These are phyloP conservation scores for Flaveria robusta DNA, from an alignment of 129 eudicot genomes.

Conservation along the genomic window DNA sequence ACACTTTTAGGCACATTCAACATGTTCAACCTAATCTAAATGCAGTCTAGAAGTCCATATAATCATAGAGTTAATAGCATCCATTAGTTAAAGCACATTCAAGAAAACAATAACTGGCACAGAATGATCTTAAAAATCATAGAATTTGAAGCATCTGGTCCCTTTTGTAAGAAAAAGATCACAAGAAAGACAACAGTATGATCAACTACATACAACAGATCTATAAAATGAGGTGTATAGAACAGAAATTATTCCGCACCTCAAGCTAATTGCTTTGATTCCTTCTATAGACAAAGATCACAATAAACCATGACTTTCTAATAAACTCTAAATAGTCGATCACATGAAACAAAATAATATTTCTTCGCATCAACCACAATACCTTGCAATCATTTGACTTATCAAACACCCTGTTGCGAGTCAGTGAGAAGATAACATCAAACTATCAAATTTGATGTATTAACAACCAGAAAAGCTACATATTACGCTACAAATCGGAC, in stretches of 20 bases:
- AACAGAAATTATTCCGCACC: neutral
- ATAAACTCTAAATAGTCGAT: constrained; percentile 3
- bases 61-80: neutral
- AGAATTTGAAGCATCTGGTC: neutral
- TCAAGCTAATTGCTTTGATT: neutral
- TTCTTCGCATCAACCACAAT: neutral
- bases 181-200: neutral
- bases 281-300: constrained; percentile 11
- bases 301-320: neutral
- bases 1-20: neutral
- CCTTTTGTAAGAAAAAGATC: neutral
- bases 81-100: neutral
- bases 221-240: neutral
- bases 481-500: neutral
- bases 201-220: neutral
- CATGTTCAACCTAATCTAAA: neutral
- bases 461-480: neutral
- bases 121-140: neutral
- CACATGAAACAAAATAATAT: neutral
- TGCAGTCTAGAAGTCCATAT: neutral
- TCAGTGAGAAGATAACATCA: neutral
- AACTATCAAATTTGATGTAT: neutral
- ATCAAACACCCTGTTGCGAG: neutral
- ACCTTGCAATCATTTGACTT: neutral
- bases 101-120: neutral